Percentiles rank a stretch among this genome's conserved stretches.
Evolutionary conservation across 2,329 filamentous ascomycete genomes (phyloP).

Genomic region (Phyllosticta citrichinensis): DNA sequence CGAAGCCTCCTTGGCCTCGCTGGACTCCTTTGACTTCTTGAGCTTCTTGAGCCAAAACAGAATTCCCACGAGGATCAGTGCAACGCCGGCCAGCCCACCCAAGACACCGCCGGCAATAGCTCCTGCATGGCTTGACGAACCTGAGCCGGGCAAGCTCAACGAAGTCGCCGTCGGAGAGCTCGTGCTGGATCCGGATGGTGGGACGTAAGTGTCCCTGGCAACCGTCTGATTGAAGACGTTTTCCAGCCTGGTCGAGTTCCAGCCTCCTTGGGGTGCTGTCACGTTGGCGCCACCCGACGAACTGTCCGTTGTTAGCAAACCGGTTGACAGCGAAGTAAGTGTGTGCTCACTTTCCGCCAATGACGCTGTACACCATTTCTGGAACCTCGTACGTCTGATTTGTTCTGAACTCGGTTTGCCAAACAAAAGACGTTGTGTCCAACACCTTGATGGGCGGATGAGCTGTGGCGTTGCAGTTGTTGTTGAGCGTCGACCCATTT

Average conservation of each 20-base stretch:
- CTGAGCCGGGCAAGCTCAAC: neutral
- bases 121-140: neutral
- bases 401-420: neutral
- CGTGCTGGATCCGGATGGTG: neutral
- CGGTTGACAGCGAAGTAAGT: neutral
- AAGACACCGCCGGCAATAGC: neutral
- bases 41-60: neutral
- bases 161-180: neutral
- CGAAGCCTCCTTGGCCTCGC: neutral
- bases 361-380: neutral
- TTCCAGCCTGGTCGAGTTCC: neutral
- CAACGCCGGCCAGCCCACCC: neutral
- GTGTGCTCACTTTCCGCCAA: conserved; percentile 4
- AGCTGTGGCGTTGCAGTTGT: neutral
- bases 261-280: neutral
- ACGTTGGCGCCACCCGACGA: neutral
- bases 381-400: neutral
- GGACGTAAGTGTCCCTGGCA: neutral
- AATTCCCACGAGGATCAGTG: neutral
- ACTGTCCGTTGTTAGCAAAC: neutral
- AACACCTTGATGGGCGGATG: conserved; percentile 3
- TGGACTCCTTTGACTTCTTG: neutral
- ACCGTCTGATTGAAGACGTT: neutral
- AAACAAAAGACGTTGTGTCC: conserved; percentile 1
- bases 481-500: neutral